These are phyloP conservation scores for Hawksworthiomyces lignivorus DNA, from an alignment of 2,329 filamentous ascomycete genomes.

Conservation along the genomic window DNA sequence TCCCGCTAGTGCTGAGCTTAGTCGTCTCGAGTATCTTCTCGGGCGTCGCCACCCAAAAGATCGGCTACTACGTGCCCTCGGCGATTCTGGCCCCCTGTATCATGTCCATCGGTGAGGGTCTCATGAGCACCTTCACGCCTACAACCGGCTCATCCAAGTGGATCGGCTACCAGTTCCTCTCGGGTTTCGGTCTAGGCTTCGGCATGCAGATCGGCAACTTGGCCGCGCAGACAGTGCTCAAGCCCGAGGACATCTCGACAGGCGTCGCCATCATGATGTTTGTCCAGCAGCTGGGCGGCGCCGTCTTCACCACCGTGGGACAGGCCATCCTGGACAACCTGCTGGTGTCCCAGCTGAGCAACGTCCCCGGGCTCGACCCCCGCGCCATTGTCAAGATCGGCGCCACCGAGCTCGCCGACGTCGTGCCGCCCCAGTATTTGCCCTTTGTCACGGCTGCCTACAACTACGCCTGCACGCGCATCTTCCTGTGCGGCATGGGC, in stretches of 20 bases:
- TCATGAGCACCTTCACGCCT: conserved; percentile 48
- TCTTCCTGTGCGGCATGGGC: conserved; percentile 56
- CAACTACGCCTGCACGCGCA: conserved; percentile 53
- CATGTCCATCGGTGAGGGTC: conserved; percentile 45
- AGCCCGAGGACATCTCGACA: conserved; percentile 43
- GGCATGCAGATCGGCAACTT: conserved; percentile 52
- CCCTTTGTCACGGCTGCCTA: conserved; percentile 53
- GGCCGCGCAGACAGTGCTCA: conserved; percentile 47
- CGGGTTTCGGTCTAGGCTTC: conserved; percentile 51
- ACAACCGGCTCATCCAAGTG: conserved; percentile 41
- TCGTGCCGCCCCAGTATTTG: conserved; percentile 43
- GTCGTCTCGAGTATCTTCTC: conserved; percentile 43
- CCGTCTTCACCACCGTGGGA: conserved; percentile 50
- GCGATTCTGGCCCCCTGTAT: conserved; percentile 45
- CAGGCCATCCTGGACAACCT: conserved; percentile 45
- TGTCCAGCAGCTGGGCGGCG: conserved; percentile 50
- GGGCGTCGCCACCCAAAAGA: conserved; percentile 39
- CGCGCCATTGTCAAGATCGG: conserved; percentile 37
- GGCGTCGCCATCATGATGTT: conserved; percentile 52
- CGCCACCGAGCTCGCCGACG: conserved; percentile 51
- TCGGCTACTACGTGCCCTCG: conserved; percentile 53
- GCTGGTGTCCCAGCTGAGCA: conserved; percentile 30
- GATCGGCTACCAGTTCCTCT: conserved; percentile 53
- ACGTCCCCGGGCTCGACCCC: conserved; percentile 36
- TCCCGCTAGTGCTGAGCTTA: conserved; percentile 49